Evolutionary conservation across 2,329 filamentous ascomycete genomes (phyloP), one percentile per base, ranked within the genome.

Genomic region (Penicillium brevicompactum): DNA sequence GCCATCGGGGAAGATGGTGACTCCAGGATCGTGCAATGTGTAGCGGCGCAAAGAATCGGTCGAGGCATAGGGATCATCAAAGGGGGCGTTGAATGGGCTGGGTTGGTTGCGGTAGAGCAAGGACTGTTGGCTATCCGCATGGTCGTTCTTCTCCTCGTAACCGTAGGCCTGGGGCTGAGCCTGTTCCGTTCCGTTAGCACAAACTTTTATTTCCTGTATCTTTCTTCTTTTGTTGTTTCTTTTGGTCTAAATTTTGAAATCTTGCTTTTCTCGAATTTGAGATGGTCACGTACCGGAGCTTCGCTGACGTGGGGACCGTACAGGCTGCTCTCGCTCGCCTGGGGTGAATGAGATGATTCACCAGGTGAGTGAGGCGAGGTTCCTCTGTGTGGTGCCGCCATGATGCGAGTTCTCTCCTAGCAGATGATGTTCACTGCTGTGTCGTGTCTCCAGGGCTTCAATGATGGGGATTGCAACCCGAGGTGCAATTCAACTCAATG

Each of bases 1-100:
- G 14, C 71, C 71, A 53, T 74, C 68, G 18, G 59, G 85, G 82
- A 64, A 88, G 81, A 60, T 81, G 82, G 65, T 78, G 77, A 67
- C 84, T 80, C 84, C 84, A 70, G 82, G 61, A 38, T 70, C 68
- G 2, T 70, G 68, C n/a, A 70, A 55, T 24, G 68, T 70, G 46
- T 70, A 70, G 22, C 68, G 68, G 30, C 66, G 66, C 21, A 70
- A 56, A 27, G 68, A 69, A 53, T 70, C 68, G 51, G 61, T 62
- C 10, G 68, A 70, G 32, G 63, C 55, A 59, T 87, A 75, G 53
- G 74, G 74, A 49, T 80, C 77, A 51, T 81, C 79, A 56, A 77
- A 80, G 18, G 76, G 76, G n/a, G 71, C 71, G 60, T 71, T 71
- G 62, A 77, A 77, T 24, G 75, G 72, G 51, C 74, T 73, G 41